Percentiles rank a stretch among this genome's conserved stretches.
Evolutionary conservation across 2,329 filamentous ascomycete genomes (phyloP).

Genomic region (Fusarium temperatum): DNA sequence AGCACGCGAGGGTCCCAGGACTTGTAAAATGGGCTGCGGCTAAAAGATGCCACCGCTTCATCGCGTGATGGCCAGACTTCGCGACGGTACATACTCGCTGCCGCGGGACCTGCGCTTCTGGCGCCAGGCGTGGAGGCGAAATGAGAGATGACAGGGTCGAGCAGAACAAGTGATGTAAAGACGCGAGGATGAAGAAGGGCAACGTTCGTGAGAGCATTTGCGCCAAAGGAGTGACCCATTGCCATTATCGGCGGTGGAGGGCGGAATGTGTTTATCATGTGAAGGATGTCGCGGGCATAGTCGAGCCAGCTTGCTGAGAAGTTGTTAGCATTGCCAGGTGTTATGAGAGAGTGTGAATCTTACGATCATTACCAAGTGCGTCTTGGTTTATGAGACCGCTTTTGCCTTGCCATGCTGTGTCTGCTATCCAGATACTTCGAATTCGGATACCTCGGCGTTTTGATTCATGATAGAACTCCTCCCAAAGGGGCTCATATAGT

Average conservation of each 20-base stretch:
- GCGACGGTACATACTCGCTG: slow-evolving; percentile 74
- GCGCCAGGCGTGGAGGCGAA: slow-evolving; percentile 52
- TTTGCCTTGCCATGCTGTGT: slow-evolving; percentile 85
- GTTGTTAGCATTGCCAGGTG: neutral
- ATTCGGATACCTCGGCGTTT: slow-evolving; percentile 72
- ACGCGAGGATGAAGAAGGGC: slow-evolving; percentile 83
- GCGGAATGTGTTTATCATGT: slow-evolving; percentile 86
- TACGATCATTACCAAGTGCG: slow-evolving; percentile 84
- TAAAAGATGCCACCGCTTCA: slow-evolving; percentile 73
- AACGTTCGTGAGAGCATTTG: slow-evolving; percentile 74
- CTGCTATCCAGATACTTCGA: slow-evolving; percentile 87
- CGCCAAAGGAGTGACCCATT: slow-evolving; percentile 91
- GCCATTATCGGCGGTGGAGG: slow-evolving; percentile 82
- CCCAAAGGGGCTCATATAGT: slow-evolving; percentile 91
- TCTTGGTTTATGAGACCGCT: slow-evolving; percentile 81
- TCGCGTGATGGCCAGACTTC: slow-evolving; percentile 83
- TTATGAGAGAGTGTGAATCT: slow-evolving; percentile 42
- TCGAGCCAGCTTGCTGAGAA: slow-evolving; percentile 75
- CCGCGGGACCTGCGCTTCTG: slow-evolving; percentile 54
- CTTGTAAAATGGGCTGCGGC: slow-evolving; percentile 74
- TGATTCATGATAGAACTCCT: slow-evolving; percentile 73
- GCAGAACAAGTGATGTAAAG: slow-evolving; percentile 75
- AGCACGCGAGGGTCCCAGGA: slow-evolving; percentile 85
- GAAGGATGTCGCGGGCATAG: slow-evolving; percentile 82
- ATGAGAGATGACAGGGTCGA: slow-evolving; percentile 82